phyloP scores from a whole-genome alignment of 306 rosid species.

The Boehmeria nivea region DNA sequence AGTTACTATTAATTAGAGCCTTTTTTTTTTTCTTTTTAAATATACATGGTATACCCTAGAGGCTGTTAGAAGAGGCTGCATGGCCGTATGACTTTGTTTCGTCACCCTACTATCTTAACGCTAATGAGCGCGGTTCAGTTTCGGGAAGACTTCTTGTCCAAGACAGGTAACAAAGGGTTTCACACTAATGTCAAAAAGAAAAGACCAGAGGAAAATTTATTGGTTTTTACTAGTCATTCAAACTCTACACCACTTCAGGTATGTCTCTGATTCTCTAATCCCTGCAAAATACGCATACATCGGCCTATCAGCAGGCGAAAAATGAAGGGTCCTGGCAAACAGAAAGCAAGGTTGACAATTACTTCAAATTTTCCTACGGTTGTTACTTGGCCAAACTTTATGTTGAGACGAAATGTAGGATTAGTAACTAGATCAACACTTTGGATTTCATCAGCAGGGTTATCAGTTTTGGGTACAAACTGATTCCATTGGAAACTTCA shows the following conservation, averaged over 20 bases:
- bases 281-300: conserved; percentile 30
- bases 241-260: conserved; percentile 13
- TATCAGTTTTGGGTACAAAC: conserved; percentile 46
- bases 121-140: conserved; percentile 36
- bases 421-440: neutral
- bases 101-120: conserved; percentile 23
- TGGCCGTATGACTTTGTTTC: conserved; percentile 45
- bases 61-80: conserved; percentile 26
- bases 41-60: conserved; percentile 21
- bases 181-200: neutral
- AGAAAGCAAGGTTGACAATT: conserved; percentile 36
- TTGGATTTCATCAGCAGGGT: conserved; percentile 12
- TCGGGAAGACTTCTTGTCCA: conserved; percentile 29
- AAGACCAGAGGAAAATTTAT: neutral
- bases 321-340: conserved; percentile 40
- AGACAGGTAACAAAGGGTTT: conserved; percentile 21
- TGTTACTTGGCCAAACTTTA: too few species aligned
- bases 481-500: conserved; percentile 30
- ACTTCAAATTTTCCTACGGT: neutral
- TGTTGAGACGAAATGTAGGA: too few species aligned
- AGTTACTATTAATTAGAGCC: too few species aligned
- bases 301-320: conserved; percentile 38
- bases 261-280: conserved; percentile 26
- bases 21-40: neutral
- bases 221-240: neutral